Conservation (phyloP, 1,284 basidiomycete species). For the Fomitopsis palustris region DNA sequence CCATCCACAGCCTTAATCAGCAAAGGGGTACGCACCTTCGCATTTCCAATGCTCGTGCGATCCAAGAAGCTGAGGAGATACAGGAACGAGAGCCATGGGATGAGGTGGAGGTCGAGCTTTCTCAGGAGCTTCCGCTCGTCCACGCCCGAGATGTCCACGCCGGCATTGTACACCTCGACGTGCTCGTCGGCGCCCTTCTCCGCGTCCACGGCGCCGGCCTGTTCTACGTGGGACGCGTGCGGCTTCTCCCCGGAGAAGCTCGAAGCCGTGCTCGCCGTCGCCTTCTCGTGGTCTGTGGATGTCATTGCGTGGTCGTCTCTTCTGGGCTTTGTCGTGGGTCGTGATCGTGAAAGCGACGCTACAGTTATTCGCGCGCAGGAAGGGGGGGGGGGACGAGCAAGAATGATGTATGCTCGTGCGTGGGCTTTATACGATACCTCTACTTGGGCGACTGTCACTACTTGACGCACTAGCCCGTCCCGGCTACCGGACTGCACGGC, state of each 20-base stretch:
- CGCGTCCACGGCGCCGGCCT: neutral
- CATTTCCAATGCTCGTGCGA: constrained; percentile 81
- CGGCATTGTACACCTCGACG: constrained; percentile 41
- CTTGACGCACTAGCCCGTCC: neutral
- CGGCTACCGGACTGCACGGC: neutral
- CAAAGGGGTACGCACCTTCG: constrained; percentile 43
- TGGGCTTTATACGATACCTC: neutral
- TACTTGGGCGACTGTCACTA: neutral
- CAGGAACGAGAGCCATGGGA: constrained; percentile 70
- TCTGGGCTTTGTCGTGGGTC: neutral
- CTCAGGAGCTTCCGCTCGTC: constrained; percentile 63
- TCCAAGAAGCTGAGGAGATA: constrained; percentile 77
- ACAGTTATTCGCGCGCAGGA: neutral
- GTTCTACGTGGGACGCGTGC: constrained; percentile 4
- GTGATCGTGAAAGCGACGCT: neutral
- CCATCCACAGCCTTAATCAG: neutral
- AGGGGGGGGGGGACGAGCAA: neutral
- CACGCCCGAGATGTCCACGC: constrained; percentile 51
- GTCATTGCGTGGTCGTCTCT: neutral
- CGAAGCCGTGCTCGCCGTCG: neutral
- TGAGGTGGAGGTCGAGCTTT: constrained; percentile 61
- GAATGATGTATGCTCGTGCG: neutral
- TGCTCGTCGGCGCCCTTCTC: neutral
- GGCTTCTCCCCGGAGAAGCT: constrained; percentile 4
- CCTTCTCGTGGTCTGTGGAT: neutral